Conservation (phyloP, 2,329 filamentous ascomycete species). For the Ascocoryne sarcoides region DNA sequence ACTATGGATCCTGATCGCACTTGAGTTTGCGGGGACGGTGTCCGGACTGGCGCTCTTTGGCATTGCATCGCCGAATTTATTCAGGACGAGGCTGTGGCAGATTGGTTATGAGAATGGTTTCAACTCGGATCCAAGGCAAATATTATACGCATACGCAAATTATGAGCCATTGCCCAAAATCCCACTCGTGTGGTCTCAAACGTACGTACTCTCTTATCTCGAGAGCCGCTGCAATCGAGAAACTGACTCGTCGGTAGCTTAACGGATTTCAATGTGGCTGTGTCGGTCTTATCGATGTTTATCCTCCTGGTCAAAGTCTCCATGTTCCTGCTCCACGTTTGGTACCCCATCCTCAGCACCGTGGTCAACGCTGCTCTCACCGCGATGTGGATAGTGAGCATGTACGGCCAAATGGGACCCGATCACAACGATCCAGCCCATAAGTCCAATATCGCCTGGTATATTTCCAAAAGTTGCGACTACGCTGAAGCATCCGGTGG, state of each 20-base stretch:
- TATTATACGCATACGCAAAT: slow-evolving; percentile 68
- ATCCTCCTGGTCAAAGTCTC: slow-evolving; percentile 63
- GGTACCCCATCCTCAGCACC: slow-evolving; percentile 56
- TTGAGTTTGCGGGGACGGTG: slow-evolving; percentile 59
- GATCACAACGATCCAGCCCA: slow-evolving; percentile 60
- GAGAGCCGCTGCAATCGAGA: too few relatives aligned
- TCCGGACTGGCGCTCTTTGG: slow-evolving; percentile 61
- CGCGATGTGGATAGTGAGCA: slow-evolving; percentile 54
- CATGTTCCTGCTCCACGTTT: slow-evolving; percentile 61
- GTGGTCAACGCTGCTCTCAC: slow-evolving; percentile 48
- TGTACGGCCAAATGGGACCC: slow-evolving; percentile 63
- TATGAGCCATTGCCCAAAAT: slow-evolving; percentile 50
- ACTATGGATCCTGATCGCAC: slow-evolving; percentile 46
- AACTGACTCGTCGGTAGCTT: slow-evolving; percentile 40
- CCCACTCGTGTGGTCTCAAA: slow-evolving; percentile 64
- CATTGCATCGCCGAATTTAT: slow-evolving; percentile 64
- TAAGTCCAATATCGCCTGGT: slow-evolving; percentile 61
- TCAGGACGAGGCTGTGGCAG: slow-evolving; percentile 63
- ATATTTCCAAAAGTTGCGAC: slow-evolving; percentile 59
- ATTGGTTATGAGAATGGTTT: slow-evolving; percentile 62
- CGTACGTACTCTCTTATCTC: slow-evolving; percentile 42
- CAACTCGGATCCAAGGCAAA: slow-evolving; percentile 63
- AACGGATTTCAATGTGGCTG: slow-evolving; percentile 67
- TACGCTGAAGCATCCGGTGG: slow-evolving; percentile 45
- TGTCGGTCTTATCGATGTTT: slow-evolving; percentile 69